These are phyloP conservation scores for Porogramme epimiltina DNA, from an alignment of 1,284 basidiomycete species.

Conservation along the genomic window DNA sequence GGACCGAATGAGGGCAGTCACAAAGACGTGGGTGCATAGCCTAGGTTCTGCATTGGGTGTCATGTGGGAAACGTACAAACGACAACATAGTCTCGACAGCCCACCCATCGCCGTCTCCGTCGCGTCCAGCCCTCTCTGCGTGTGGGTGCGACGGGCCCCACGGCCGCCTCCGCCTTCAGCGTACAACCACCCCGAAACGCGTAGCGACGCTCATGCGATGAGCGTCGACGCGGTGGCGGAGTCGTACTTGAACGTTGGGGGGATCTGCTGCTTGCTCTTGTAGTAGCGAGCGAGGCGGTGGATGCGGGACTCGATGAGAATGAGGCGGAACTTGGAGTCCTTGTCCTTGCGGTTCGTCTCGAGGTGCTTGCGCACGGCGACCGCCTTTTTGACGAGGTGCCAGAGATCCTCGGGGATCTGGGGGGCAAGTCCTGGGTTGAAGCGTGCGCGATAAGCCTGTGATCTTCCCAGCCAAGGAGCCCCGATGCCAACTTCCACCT, in stretches of 20 bases:
- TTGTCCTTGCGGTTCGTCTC: constrained; percentile 99
- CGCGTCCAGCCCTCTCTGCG: constrained; percentile 11
- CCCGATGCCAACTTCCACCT: neutral
- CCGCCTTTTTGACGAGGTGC: constrained; percentile 99
- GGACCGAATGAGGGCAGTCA: too few species aligned
- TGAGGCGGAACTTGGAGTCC: constrained; percentile 97
- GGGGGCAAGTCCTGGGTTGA: constrained; percentile 85
- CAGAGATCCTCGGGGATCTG: constrained; percentile 99
- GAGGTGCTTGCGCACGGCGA: constrained; percentile 98
- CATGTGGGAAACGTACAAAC: constrained; percentile 30
- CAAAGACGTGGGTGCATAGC: constrained; percentile 21
- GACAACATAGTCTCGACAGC: constrained; percentile 27
- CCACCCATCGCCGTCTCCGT: constrained; percentile 16
- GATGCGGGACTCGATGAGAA: constrained; percentile 98
- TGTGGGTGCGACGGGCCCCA: constrained; percentile 5
- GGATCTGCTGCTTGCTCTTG: constrained; percentile 97
- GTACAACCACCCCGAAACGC: constrained; percentile 17
- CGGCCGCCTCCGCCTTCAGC: constrained; percentile 14
- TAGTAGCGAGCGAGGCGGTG: constrained; percentile 96
- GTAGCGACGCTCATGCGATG: constrained; percentile 60
- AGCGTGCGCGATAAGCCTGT: neutral
- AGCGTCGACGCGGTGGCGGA: constrained; percentile 88
- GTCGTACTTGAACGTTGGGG: constrained; percentile 98
- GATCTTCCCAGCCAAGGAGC: too few species aligned
- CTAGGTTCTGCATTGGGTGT: constrained; percentile 30